Evolutionary conservation across 108 stramenopile species (phyloP), one percentile per base, ranked within the genome.

Genomic region (Ochromonas danica): DNA sequence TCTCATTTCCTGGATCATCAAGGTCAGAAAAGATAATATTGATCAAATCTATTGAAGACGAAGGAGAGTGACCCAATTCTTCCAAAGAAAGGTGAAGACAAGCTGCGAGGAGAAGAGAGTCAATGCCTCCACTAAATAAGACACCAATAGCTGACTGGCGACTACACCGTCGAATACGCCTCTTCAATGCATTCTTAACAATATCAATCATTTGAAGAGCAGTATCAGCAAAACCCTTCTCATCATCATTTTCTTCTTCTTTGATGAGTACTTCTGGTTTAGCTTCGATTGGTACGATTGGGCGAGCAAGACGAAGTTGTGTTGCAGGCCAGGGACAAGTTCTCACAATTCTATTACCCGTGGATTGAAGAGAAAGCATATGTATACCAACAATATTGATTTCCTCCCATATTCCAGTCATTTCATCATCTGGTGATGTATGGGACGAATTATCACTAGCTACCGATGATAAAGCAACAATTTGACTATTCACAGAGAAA

Each of bases 91-190:
- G 77, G 81, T 93, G 81, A 31, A 92, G 85, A 79, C 94, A 81
- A 3, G 93, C 94, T 43, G 97, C 95, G 51, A 97, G 81, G 27
- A 97, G 91, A 17, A 91, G 91, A 1, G 94, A 97, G 84, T 97
- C 97, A 31, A 97, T 80, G 17, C 97, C 97, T n/a, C 97, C 97
- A 38, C 94, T 94, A 87, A 96, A 97, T 14, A 97, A 82, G 3
- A 97, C 92, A 25, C 90, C 95, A 31, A 94, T 80, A 39, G 35
- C 3, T 6, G 14, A 75, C 17, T 41, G 43, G 10, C 45, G 22
- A 51, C 45, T 51, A 51, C 45, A 14, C 22, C 14, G 22, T 14
- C 22, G 6, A 6, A 70, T 22, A 14, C 67, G 6, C 22, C 67
- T 70, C 22, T 6, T 40, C 22, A 70, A 40, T 14, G 40, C 67